These are phyloP conservation scores for Podospora pseudoanserina DNA, from an alignment of 495 filamentous ascomycete genomes.

Conservation along the genomic window DNA sequence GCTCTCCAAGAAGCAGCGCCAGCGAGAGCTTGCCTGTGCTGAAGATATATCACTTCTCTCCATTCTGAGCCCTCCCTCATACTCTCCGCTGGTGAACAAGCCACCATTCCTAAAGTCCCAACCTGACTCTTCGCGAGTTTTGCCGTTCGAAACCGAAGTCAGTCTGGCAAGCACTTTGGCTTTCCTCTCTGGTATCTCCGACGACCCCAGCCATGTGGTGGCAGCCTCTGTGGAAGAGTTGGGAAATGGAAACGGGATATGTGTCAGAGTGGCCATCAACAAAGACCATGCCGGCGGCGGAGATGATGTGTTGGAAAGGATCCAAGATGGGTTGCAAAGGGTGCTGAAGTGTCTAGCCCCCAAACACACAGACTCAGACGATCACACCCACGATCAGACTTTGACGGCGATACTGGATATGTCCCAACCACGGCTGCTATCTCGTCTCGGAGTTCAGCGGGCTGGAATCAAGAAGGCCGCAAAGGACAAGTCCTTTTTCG, in stretches of 20 bases:
- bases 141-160: constrained; percentile 36
- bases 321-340: constrained; percentile 30
- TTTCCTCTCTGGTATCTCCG: constrained; percentile 37
- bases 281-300: constrained; percentile 15
- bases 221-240: constrained; percentile 40
- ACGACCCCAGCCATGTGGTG: constrained; percentile 34
- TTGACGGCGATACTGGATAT: constrained; percentile 36
- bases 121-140: constrained; percentile 6
- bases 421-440: constrained; percentile 36
- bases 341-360: constrained; percentile 30
- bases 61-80: constrained; percentile 14
- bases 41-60: constrained; percentile 32
- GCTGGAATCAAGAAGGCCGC: not conserved
- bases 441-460: constrained; percentile 21
- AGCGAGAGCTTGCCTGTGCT: constrained; percentile 5
- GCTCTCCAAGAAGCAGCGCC: constrained; percentile 8
- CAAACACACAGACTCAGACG: not conserved
- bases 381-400: constrained; percentile 20
- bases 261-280: constrained; percentile 41
- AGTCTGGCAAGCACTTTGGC: constrained; percentile 34
- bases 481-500: constrained; percentile 11
- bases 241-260: constrained; percentile 16
- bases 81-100: constrained; percentile 15
- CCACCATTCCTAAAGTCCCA: not conserved
- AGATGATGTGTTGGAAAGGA: constrained; percentile 20